Conservation (phyloP, 768 basidiomycete species). For the Tylopilus sp. region DNA sequence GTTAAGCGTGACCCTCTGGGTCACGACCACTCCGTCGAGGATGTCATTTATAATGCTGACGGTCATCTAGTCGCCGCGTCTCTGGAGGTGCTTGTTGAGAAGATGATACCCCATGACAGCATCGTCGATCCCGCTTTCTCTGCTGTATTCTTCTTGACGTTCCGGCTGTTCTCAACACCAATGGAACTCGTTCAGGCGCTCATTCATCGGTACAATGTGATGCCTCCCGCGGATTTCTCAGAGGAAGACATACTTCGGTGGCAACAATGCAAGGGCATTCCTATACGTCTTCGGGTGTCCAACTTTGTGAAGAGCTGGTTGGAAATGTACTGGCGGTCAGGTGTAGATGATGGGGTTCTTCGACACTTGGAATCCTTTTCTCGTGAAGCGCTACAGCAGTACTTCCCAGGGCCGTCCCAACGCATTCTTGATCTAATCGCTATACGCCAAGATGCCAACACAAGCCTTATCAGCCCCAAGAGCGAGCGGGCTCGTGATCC, state of each 20-base stretch:
- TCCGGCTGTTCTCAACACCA: constrained; percentile 86
- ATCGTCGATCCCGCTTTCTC: constrained; percentile 86
- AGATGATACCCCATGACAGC: constrained; percentile 93
- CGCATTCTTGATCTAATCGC: constrained; percentile 68
- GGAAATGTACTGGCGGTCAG: constrained; percentile 84
- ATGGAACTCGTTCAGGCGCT: constrained; percentile 70
- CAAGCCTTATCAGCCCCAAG: constrained; percentile 50
- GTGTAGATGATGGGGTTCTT: constrained; percentile 65
- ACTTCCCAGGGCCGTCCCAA: constrained; percentile 68
- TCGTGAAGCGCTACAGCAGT: constrained; percentile 52
- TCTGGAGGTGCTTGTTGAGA: constrained; percentile 86
- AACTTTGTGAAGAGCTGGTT: constrained; percentile 96
- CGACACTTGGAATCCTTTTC: constrained; percentile 57
- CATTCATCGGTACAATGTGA: constrained; percentile 79
- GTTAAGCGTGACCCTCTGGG: constrained; percentile 40
- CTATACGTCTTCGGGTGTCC: constrained; percentile 85
- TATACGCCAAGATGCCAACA: constrained; percentile 48
- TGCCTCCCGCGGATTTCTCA: constrained; percentile 55
- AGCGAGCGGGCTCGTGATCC: constrained; percentile 69
- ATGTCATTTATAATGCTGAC: constrained; percentile 88
- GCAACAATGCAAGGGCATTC: constrained; percentile 85
- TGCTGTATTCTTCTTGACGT: constrained; percentile 92
- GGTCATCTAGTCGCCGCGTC: constrained; percentile 91
- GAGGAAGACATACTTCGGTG: constrained; percentile 66
- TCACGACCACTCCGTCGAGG: constrained; percentile 79